A percentile compares a stretch with the other conserved stretches of the same genome.
Conservation (phyloP, 371 early-diverging fungal species). For the Massospora cicadina region DNA sequence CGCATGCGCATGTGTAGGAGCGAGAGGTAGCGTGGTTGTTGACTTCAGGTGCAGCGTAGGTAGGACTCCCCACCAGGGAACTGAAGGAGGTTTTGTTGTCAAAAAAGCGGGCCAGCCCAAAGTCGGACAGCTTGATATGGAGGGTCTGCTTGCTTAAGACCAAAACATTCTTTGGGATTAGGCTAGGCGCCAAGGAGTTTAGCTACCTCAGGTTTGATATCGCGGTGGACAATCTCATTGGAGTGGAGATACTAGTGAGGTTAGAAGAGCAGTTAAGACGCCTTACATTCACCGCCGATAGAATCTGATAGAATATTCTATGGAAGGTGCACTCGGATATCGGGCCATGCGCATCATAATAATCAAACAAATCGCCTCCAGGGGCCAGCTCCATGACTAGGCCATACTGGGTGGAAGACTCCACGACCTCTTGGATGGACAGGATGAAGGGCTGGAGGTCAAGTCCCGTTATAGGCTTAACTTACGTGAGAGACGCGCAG, state of each 20-base stretch:
- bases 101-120: constrained; percentile 4
- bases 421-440: background rate
- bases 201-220: constrained; percentile 6
- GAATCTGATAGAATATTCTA: background rate
- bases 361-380: constrained; percentile 3
- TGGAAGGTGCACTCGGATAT: background rate
- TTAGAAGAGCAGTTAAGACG: background rate
- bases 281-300: background rate
- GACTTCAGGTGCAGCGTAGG: constrained; percentile 6
- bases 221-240: constrained; percentile 3
- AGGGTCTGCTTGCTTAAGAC: background rate
- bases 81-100: background rate
- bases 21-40: background rate
- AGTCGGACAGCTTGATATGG: background rate
- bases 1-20: background rate
- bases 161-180: constrained; percentile 4
- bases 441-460: background rate
- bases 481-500: background rate
- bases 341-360: background rate
- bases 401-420: background rate
- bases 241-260: background rate
- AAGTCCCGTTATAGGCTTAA: background rate
- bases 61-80: background rate
- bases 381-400: background rate
- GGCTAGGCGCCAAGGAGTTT: background rate